Percentiles rank a stretch among this genome's conserved stretches.
phyloP scores from a whole-genome alignment of 768 basidiomycete genomes.

The Agaricus bisporus region DNA sequence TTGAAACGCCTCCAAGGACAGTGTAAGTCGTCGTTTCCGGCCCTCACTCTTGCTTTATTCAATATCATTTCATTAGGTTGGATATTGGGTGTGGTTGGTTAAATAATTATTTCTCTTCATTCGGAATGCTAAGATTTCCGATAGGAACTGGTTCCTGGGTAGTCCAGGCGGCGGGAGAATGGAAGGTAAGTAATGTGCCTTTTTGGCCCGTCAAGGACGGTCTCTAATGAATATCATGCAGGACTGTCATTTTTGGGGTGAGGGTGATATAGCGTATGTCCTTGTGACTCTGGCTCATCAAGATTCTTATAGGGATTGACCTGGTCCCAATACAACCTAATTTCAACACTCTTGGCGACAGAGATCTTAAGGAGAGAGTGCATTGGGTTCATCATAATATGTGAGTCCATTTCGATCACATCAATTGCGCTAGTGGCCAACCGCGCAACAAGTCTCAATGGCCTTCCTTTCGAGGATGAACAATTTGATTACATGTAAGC shows the following conservation, averaged over 20 bases:
- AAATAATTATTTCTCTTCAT: neutral
- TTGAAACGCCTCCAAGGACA: constrained; percentile 51
- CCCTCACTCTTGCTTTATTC: neutral
- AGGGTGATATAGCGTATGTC: constrained; percentile 9
- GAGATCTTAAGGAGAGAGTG: constrained; percentile 52
- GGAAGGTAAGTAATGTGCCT: constrained; percentile 43
- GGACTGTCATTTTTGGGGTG: constrained; percentile 37
- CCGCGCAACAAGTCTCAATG: constrained; percentile 43
- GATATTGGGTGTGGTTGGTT: constrained; percentile 69
- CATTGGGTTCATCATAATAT: constrained; percentile 73
- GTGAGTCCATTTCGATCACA: constrained; percentile 30
- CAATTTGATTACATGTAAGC: constrained; percentile 77
- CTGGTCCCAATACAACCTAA: constrained; percentile 69
- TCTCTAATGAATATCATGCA: constrained; percentile 17
- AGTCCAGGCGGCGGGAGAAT: constrained; percentile 52
- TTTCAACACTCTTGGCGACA: constrained; percentile 50
- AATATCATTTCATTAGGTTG: constrained; percentile 31
- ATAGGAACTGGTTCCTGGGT: constrained; percentile 74
- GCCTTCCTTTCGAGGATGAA: constrained; percentile 61
- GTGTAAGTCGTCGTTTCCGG: constrained; percentile 38
- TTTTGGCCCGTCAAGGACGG: neutral
- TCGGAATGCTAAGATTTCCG: neutral
- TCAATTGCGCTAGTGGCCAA: neutral
- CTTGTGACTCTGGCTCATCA: no score
- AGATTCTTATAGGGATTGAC: constrained; percentile 45